Percentiles rank a stretch among this genome's conserved stretches.
These are phyloP conservation scores for Cetraspora pellucida DNA, from an alignment of 192 early-diverging fungal genomes.

Conservation along the genomic window DNA sequence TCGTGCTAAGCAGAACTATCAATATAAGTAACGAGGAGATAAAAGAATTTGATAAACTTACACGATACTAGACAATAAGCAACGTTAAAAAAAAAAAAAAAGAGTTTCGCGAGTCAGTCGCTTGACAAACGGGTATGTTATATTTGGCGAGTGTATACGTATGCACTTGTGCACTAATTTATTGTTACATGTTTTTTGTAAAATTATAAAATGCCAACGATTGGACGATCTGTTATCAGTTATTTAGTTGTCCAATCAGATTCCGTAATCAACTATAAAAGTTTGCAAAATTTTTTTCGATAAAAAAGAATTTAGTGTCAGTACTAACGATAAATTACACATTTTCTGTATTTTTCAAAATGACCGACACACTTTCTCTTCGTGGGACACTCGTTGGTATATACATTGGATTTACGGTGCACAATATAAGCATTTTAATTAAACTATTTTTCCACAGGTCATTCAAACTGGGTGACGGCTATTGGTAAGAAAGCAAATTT, in stretches of 20 bases:
- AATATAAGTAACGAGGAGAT: constrained; percentile 3
- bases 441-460: constrained; percentile 51
- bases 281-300: too few species aligned
- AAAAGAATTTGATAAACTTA: constrained; percentile 15
- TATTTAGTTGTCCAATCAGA: too few species aligned
- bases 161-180: too few species aligned
- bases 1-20: constrained; percentile 29
- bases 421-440: not conserved
- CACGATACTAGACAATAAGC: not conserved
- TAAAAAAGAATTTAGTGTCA: too few species aligned
- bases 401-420: not conserved
- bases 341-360: not conserved
- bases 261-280: too few species aligned
- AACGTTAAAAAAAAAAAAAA: not conserved
- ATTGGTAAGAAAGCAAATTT: constrained; percentile 47
- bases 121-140: too few species aligned
- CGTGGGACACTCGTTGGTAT: constrained; percentile 50
- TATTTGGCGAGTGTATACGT: too few species aligned
- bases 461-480: constrained; percentile 91
- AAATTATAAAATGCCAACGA: too few species aligned
- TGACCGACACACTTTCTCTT: constrained; percentile 50
- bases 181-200: too few species aligned
- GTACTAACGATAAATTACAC: too few species aligned
- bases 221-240: too few species aligned
- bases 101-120: too few species aligned